These are phyloP conservation scores for Aspergillus candidus DNA, from an alignment of 2,329 filamentous ascomycete genomes.

Conservation along the genomic window DNA sequence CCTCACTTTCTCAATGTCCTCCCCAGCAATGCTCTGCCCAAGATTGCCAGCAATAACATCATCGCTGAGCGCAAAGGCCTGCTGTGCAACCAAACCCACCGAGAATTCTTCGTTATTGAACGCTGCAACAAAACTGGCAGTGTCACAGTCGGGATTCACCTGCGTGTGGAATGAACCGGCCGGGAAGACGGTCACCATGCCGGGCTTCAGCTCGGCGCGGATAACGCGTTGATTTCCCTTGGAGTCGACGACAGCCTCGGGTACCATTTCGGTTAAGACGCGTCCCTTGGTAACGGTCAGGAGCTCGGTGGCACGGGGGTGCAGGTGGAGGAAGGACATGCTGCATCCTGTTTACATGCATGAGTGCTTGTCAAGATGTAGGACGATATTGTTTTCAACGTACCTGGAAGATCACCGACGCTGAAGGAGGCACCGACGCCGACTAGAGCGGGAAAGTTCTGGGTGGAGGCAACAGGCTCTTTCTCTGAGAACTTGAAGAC, in stretches of 20 bases:
- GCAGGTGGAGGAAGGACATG: constrained; percentile 22
- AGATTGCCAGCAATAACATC: constrained; percentile 16
- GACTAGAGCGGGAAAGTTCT: constrained; percentile 16
- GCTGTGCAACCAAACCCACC: constrained; percentile 13
- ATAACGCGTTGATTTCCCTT: constrained; percentile 16
- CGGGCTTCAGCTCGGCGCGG: constrained; percentile 10
- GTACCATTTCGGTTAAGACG: constrained; percentile 17
- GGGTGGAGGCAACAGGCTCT: constrained; percentile 13
- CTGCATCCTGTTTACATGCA: constrained; percentile 14
- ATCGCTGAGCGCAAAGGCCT: constrained; percentile 16
- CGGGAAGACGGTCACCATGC: constrained; percentile 20
- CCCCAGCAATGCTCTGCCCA: constrained; percentile 16
- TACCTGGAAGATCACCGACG: constrained; percentile 16
- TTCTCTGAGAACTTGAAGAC: constrained; percentile 16
- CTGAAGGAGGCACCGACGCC: constrained; percentile 15
- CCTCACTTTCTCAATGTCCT: constrained; percentile 18
- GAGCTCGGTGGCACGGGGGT: constrained; percentile 21
- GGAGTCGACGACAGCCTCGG: constrained; percentile 10
- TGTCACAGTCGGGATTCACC: constrained; percentile 21
- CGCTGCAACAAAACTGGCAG: constrained; percentile 19
- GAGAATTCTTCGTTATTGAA: constrained; percentile 20
- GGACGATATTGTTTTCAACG: not conserved
- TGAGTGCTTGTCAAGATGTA: not conserved
- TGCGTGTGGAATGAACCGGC: constrained; percentile 22
- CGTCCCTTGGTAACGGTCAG: constrained; percentile 16